Percentiles rank a stretch among this genome's conserved stretches.
Conservation (phyloP, 805 yeast genomes). For the Candida nitratophila region DNA sequence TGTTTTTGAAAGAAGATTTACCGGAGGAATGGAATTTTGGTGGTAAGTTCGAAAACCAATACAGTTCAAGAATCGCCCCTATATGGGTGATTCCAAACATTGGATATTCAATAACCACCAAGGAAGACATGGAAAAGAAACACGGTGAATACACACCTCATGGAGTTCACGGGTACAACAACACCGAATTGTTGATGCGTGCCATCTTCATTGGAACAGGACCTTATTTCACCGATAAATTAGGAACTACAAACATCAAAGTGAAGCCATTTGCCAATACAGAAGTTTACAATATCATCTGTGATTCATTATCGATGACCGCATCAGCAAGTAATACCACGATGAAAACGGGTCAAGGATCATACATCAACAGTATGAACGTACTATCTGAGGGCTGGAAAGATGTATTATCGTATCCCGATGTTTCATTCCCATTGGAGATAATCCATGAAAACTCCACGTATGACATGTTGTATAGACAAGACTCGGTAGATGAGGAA, state of each 20-base stretch:
- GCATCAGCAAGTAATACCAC: constrained; percentile 62
- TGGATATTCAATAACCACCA: constrained; percentile 71
- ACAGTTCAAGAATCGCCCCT: constrained; percentile 67
- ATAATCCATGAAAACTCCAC: constrained; percentile 40
- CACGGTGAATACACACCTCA: constrained; percentile 46
- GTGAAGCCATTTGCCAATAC: constrained; percentile 63
- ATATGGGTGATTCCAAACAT: constrained; percentile 79
- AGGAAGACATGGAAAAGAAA: constrained; percentile 43
- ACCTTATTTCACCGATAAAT: constrained; percentile 51
- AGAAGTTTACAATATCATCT: constrained; percentile 67
- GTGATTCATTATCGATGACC: constrained; percentile 49
- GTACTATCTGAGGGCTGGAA: constrained; percentile 37
- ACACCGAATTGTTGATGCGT: constrained; percentile 72
- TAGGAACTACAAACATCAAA: constrained; percentile 24
- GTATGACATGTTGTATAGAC: constrained; percentile 36
- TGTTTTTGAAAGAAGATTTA: constrained; percentile 50
- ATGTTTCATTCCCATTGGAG: constrained; percentile 36
- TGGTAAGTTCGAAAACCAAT: constrained; percentile 27
- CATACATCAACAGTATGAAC: constrained; percentile 21
- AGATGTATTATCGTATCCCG: constrained; percentile 42
- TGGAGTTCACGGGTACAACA: constrained; percentile 85
- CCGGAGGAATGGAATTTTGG: constrained; percentile 53
- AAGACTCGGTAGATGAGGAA: neutral
- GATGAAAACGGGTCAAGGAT: constrained; percentile 5
- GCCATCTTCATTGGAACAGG: constrained; percentile 77